Base-by-base conservation (phyloP, 495 filamentous ascomycete genomes). In the Friedmanniomyces endolithicus region DNA sequence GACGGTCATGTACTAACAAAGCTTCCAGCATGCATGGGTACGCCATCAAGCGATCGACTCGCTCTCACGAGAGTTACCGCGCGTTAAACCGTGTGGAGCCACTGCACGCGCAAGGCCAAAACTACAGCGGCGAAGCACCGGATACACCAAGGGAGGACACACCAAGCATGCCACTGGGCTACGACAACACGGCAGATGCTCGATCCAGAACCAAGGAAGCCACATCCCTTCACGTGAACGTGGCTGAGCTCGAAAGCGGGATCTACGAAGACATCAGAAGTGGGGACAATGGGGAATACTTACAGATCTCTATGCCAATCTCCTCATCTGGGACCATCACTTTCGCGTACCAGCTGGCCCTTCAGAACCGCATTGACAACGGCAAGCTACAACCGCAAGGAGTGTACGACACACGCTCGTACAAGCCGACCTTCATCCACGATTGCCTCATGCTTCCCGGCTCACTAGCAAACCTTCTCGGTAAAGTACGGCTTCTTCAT, bases 381-480 rank as follows among this genome's bases (percentile, higher is more conserved):
- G 35, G 12, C 22, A 50, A 57, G 40, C 53, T 61, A 19, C 24
- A 4, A 0, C 6, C 6, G 3, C 11, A 27, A n/a, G 50, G 45
- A 41, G 54, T 57, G n/a, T 61, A 49, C 31, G 59, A 61, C 41
- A 44, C 29, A 19, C 27, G 44, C 1, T 23, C 17, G n/a, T 57
- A 35, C 50, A 57, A 27, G 39, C 59, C 59, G 2, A 57, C 54
- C 34, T 61, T 61, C 55, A 57, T 61, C 46, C 59, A 61, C 33
- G 59, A 61, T 27, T 50, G 48, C 35, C 59, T 61, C 19, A 57
- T 57, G 49, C 55, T 53, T 11, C 59, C 59, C 20, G 54, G 55
- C 45, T 49, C 54, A 2, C 44, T 61, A 44, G 50, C 59, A 24
- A 44, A 49, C 29, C 29, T 61, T 7, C 39, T 57, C 35, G 44